These are phyloP conservation scores for Chaetoceros tenuissimus DNA, from an alignment of 108 stramenopile species.

Conservation along the genomic window DNA sequence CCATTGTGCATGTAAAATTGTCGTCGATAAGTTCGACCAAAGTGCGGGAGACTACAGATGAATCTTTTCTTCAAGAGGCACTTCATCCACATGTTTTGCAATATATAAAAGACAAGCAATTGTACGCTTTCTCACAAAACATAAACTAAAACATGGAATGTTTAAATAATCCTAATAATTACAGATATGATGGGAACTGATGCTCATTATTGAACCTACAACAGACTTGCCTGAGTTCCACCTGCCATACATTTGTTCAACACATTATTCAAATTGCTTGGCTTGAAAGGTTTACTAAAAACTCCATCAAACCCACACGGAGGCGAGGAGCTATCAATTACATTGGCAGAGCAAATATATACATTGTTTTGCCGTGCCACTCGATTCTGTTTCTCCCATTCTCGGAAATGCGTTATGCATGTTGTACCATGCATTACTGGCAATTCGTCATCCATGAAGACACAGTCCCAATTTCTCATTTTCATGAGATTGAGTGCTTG, in stretches of 20 bases:
- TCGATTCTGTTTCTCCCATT: conserved; percentile 49
- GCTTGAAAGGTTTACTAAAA: conserved; percentile 38
- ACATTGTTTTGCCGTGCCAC: conserved; percentile 47
- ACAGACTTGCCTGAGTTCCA: no score
- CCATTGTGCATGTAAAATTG: conserved; percentile 36
- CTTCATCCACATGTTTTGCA: conserved; percentile 41
- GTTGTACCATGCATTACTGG: conserved; percentile 19
- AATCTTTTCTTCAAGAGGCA: conserved; percentile 16
- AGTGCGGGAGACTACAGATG: conserved; percentile 30
- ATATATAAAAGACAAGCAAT: conserved; percentile 38
- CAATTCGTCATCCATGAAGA: conserved; percentile 44
- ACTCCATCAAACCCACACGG: conserved; percentile 55
- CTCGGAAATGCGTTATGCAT: conserved; percentile 40
- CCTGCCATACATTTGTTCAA: no score
- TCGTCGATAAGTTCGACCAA: conserved; percentile 45
- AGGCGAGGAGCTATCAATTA: conserved; percentile 5
- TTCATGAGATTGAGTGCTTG: conserved; percentile 41
- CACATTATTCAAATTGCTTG: conserved; percentile 16
- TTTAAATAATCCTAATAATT: no score
- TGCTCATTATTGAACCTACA: no score
- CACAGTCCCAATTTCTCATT: conserved; percentile 50
- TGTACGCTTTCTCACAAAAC: conserved; percentile 77
- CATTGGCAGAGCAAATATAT: conserved; percentile 22
- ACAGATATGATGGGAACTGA: no score
- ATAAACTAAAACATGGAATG: no score